Evolutionary conservation across 2,329 filamentous ascomycete species (phyloP).

Genomic region (Pseudogymnoascus sp.): DNA sequence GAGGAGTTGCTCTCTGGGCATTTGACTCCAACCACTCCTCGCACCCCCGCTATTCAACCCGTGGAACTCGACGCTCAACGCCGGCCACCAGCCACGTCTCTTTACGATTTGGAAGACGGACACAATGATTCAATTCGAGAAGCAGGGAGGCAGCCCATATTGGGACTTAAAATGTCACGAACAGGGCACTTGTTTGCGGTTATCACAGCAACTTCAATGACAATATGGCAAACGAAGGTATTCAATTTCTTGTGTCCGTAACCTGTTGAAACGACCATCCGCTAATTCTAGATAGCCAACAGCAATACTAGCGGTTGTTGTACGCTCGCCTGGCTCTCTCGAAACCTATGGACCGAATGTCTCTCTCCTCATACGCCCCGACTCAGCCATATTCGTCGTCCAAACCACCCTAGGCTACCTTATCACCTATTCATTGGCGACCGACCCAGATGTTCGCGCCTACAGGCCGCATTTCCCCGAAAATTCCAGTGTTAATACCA

Average conservation of each 20-base stretch:
- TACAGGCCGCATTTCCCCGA: constrained; percentile 77
- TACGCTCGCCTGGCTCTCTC: constrained; percentile 74
- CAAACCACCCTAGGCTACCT: constrained; percentile 81
- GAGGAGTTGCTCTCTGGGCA: constrained; percentile 17
- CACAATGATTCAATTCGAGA: constrained; percentile 11
- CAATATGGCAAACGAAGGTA: constrained; percentile 96
- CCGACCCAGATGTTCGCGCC: constrained; percentile 72
- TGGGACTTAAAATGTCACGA: constrained; percentile 70
- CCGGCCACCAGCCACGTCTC: constrained; percentile 14
- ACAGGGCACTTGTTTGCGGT: constrained; percentile 80
- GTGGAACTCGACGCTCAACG: constrained; percentile 47
- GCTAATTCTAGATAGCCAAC: constrained; percentile 56
- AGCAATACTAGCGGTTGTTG: constrained; percentile 76
- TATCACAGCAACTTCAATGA: constrained; percentile 76
- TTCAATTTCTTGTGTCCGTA: constrained; percentile 19
- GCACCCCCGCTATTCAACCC: constrained; percentile 50
- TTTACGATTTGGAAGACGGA: constrained; percentile 16
- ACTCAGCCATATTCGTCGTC: constrained; percentile 85
- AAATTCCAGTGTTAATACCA: constrained; percentile 55
- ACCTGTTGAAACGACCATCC: neutral
- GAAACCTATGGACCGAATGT: constrained; percentile 79
- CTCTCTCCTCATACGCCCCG: constrained; percentile 77
- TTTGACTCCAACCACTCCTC: constrained; percentile 37
- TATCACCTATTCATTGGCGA: constrained; percentile 88
- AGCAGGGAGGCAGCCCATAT: constrained; percentile 53